Evolutionary conservation across 768 basidiomycete genomes (phyloP).

Genomic region (Termitomyces sp.): DNA sequence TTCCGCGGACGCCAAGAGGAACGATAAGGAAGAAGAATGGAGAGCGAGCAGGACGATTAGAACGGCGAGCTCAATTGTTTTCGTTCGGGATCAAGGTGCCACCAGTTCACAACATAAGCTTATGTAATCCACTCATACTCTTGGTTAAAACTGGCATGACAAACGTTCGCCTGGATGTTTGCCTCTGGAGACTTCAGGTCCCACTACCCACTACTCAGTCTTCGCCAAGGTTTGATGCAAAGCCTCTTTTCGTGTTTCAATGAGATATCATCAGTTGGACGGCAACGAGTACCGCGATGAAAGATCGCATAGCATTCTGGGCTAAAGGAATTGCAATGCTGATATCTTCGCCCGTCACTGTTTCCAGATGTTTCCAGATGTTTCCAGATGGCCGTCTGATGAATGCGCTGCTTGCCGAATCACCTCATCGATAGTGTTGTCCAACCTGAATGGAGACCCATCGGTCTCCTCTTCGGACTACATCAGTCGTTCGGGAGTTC

Average conservation of each 20-base stretch:
- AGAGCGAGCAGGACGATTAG: constrained; percentile 13
- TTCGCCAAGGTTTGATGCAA: not conserved
- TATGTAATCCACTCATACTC: constrained; percentile 7
- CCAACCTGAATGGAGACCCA: not conserved
- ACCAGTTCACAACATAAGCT: constrained; percentile 12
- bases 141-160: too few species aligned
- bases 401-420: not conserved
- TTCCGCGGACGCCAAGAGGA: not conserved
- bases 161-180: not conserved
- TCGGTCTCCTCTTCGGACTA: not conserved
- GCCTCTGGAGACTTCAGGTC: not conserved
- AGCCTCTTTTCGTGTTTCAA: not conserved
- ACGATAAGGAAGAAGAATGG: not conserved
- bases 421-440: not conserved
- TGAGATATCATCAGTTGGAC: too few species aligned
- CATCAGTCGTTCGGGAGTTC: not conserved
- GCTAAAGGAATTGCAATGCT: not conserved
- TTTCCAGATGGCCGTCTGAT: not conserved
- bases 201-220: not conserved
- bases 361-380: not conserved
- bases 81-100: constrained; percentile 16
- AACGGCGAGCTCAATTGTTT: constrained; percentile 16
- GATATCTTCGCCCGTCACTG: not conserved
- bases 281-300: not conserved
- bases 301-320: not conserved